phyloP scores from a whole-genome alignment of 2,329 filamentous ascomycete genomes.

The Rhytidhysteron rufulum region DNA sequence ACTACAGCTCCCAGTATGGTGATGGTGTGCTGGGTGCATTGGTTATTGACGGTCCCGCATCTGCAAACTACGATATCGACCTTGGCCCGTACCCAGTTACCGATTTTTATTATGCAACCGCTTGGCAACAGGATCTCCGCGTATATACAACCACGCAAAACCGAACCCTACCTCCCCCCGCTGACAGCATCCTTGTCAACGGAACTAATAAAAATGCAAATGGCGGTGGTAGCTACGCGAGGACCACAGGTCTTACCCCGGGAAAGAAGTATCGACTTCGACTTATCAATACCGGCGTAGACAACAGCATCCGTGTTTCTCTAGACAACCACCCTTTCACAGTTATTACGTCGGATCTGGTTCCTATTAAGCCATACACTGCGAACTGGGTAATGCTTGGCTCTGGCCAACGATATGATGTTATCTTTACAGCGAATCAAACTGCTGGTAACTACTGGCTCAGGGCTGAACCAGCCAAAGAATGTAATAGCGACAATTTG shows the following conservation, averaged over 20 bases:
- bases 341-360: constrained; percentile 36
- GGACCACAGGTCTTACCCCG: constrained; percentile 23
- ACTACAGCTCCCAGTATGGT: constrained; percentile 40
- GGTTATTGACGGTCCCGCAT: constrained; percentile 38
- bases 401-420: constrained; percentile 44
- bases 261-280: constrained; percentile 53
- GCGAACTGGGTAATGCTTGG: constrained; percentile 34
- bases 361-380: constrained; percentile 37
- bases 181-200: constrained; percentile 36
- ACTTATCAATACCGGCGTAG: constrained; percentile 48
- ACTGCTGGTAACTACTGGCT: constrained; percentile 41
- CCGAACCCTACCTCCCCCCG: constrained; percentile 25
- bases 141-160: constrained; percentile 25
- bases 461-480: constrained; percentile 31
- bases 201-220: constrained; percentile 34
- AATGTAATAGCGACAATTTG: constrained; percentile 33
- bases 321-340: constrained; percentile 36
- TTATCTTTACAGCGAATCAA: constrained; percentile 41
- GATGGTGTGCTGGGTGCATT: constrained; percentile 40
- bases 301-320: constrained; percentile 21
- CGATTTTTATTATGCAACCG: constrained; percentile 56
- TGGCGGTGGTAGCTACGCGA: constrained; percentile 15
- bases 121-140: constrained; percentile 15
- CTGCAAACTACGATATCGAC: constrained; percentile 52
- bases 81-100: constrained; percentile 54